Evolutionary conservation across 345 rosid genomes (phyloP).

Genomic region (Carallia brachiata): DNA sequence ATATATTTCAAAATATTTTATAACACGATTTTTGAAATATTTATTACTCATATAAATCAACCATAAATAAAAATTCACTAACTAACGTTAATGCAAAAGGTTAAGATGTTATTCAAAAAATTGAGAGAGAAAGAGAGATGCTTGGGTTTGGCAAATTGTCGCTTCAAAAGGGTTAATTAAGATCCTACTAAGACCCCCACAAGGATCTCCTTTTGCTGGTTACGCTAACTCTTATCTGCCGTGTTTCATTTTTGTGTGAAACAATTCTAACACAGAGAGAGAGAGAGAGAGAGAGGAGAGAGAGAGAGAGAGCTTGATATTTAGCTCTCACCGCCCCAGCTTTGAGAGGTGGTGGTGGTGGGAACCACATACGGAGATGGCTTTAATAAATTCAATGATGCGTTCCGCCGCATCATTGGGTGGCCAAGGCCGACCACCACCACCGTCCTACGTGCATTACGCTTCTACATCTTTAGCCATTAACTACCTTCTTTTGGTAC

Average conservation of each 20-base stretch:
- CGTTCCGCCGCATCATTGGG: conserved; percentile 74
- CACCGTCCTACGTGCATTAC: conserved; percentile 80
- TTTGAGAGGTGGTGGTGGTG: conserved; percentile 33
- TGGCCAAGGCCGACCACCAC: conserved; percentile 78
- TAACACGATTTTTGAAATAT: too few relatives aligned
- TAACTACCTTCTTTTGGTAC: neutral
- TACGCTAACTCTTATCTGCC: conserved; percentile 45
- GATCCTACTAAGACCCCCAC: conserved; percentile 44
- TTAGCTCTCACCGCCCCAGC: conserved; percentile 43
- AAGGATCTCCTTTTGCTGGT: conserved; percentile 50
- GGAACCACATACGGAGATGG: conserved; percentile 32
- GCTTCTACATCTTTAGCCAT: conserved; percentile 21
- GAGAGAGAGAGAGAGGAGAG: neutral
- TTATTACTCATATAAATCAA: neutral
- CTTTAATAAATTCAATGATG: conserved; percentile 49
- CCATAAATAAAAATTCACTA: conserved; percentile 12
- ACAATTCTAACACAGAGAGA: neutral
- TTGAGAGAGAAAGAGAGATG: neutral
- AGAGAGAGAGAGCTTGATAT: neutral
- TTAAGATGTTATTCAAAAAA: conserved; percentile 15
- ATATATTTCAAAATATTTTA: too few relatives aligned
- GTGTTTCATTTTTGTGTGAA: neutral
- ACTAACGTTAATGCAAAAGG: conserved; percentile 10
- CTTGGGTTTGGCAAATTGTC: conserved; percentile 43
- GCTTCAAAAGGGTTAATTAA: conserved; percentile 29